Base-by-base conservation (phyloP, 371 early-diverging fungal species). In the Cokeromyces recurvatus region DNA sequence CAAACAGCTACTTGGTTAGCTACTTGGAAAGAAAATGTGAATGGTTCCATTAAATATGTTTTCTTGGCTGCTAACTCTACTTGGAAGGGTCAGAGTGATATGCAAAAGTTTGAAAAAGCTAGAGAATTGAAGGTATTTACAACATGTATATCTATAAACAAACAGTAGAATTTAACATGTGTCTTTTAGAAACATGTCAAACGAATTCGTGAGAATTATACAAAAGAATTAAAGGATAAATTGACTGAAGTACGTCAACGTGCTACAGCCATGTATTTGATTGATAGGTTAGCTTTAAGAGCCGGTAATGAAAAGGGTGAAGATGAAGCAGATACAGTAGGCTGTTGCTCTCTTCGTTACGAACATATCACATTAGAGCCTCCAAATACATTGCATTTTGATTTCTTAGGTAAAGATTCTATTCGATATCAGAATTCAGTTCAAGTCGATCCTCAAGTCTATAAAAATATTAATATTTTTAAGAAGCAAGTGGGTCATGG, bases 281-380 rank as follows among this genome's bases (percentile, higher is more conserved):
- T 98, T 50, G 98, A 98, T 69, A 77, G 85, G 37, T 77, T 93
- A 9, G 97, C 98, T 3, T 81, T 98, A 32, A 79, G 98, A 81
- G 98, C 98, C 20, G 98, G 98, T 50, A 97, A 97, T 61, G 97
- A 97, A 61, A 98, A 98, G 73, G 90, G 94, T 36, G 92, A 89
- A 19, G 95, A 95, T 49, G 96, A 95, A 68, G 98, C 98, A 0
- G 98, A 98, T 63, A 98, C 98, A 9, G 98, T 97, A 2, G 97
- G 98, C 53, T 97, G 98, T 61, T 98, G 97, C 66, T 96, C 97
- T 1, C 72, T 98, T 36, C 87, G 97, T 25, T 89, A 66, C 52
- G 97, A 98, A 60, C 97, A 98, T 62, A 79, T 97, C 24, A 77
- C 74, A 12, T 73, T 97, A 17, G 86, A 86, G 38, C 64, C 83